Conservation (phyloP, 2,329 filamentous ascomycete species). For the Rhexocercosporidium sp. region DNA sequence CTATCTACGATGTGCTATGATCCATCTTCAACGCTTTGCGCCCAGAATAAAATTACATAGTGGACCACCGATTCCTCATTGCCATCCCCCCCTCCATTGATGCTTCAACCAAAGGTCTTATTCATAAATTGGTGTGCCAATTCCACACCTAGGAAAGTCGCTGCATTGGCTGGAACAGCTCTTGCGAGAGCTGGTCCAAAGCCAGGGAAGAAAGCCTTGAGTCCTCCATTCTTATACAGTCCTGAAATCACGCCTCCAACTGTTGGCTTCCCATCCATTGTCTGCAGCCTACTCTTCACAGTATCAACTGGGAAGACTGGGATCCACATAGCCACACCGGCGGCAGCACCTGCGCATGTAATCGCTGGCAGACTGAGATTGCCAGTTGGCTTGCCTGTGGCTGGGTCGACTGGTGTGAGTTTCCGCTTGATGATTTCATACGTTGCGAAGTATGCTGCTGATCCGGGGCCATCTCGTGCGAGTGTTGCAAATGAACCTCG, state of each 20-base stretch:
- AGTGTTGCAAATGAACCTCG: constrained; percentile 89
- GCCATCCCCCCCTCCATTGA: neutral
- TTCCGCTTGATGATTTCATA: constrained; percentile 94
- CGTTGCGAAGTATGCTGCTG: constrained; percentile 93
- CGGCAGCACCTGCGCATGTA: constrained; percentile 84
- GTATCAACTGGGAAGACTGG: constrained; percentile 98
- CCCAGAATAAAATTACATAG: constrained; percentile 7
- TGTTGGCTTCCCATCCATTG: constrained; percentile 82
- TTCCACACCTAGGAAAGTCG: constrained; percentile 89
- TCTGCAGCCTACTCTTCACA: constrained; percentile 92
- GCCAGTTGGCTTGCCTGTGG: constrained; percentile 73
- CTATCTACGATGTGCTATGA: constrained; percentile 1
- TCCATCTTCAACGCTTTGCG: constrained; percentile 10
- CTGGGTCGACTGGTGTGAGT: constrained; percentile 81
- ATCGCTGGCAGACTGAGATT: constrained; percentile 83
- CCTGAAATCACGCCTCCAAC: constrained; percentile 80
- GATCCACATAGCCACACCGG: constrained; percentile 98
- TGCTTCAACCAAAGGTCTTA: constrained; percentile 64
- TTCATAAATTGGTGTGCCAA: constrained; percentile 83
- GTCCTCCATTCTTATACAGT: constrained; percentile 81
- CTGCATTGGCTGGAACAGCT: constrained; percentile 94
- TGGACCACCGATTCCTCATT: neutral
- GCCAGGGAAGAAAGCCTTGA: constrained; percentile 95
- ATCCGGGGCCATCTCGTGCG: constrained; percentile 90
- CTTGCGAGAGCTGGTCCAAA: constrained; percentile 91